Conservation (phyloP, 2,329 filamentous ascomycete genomes). For the Metarhizium sp. region DNA sequence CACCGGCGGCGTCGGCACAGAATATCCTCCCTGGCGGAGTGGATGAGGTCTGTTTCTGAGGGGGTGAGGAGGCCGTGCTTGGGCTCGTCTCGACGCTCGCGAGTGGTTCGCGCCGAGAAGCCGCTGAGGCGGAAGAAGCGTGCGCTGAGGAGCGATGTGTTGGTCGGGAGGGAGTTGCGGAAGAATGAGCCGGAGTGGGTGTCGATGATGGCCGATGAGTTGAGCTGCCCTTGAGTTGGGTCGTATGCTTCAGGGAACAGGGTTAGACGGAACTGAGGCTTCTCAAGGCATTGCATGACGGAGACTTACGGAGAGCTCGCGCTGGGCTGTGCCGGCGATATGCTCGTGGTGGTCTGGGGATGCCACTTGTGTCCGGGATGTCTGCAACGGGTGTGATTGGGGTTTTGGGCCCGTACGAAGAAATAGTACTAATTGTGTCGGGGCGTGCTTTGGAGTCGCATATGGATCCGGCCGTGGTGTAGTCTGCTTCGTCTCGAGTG, state of each 20-base stretch:
- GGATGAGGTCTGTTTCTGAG: constrained; percentile 21
- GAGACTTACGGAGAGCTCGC: constrained; percentile 2
- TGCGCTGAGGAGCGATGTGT: constrained; percentile 8
- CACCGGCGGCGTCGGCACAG: constrained; percentile 18
- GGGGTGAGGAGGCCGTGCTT: constrained; percentile 17
- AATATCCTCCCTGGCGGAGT: constrained; percentile 20
- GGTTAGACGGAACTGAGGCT: background rate
- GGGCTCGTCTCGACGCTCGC: background rate
- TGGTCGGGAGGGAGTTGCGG: constrained; percentile 6
- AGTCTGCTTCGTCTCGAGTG: constrained; percentile 26
- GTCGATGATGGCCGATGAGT: constrained; percentile 4
- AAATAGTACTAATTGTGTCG: constrained; percentile 21
- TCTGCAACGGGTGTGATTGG: constrained; percentile 14
- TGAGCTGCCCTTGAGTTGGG: background rate
- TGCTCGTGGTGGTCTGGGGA: constrained; percentile 1
- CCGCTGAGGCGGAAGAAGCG: constrained; percentile 14
- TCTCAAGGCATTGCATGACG: background rate
- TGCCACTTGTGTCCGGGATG: background rate
- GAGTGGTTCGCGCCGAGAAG: constrained; percentile 13
- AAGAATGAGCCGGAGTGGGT: constrained; percentile 5
- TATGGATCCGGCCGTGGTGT: constrained; percentile 19
- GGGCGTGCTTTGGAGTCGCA: constrained; percentile 20
- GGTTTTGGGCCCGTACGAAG: constrained; percentile 17
- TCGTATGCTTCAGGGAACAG: background rate
- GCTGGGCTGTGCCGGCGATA: background rate